Evolutionary conservation across 208 protist genomes (phyloP).

Genomic region (Leishmania major): DNA sequence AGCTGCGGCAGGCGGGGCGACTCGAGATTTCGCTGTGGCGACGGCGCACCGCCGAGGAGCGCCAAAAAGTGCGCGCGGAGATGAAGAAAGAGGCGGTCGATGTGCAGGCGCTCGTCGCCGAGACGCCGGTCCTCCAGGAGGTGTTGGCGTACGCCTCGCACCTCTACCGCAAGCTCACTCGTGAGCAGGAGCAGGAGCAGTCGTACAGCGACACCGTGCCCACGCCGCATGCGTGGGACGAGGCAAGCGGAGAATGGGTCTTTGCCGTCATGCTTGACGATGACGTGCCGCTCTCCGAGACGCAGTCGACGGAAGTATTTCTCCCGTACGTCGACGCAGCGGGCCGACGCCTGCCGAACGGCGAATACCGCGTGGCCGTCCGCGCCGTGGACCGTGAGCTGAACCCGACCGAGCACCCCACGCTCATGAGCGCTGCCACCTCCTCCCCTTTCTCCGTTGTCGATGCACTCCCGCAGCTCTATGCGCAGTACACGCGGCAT

Average conservation of each 20-base stretch:
- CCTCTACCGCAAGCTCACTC: conserved; percentile 52
- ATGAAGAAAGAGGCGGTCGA: conserved; percentile 27
- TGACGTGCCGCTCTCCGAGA: conserved; percentile 51
- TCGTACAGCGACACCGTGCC: background rate
- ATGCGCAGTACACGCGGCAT: conserved; percentile 50
- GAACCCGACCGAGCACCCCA: conserved; percentile 37
- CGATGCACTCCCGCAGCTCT: conserved; percentile 74
- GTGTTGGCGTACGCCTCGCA: conserved; percentile 52
- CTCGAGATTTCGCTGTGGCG: conserved; percentile 87
- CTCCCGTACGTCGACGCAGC: conserved; percentile 63
- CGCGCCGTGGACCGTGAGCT: conserved; percentile 60
- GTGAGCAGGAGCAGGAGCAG: conserved; percentile 8
- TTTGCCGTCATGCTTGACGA: conserved; percentile 89
- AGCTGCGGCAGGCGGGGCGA: conserved; percentile 30
- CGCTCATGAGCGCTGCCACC: conserved; percentile 54
- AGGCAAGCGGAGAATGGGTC: conserved; percentile 57
- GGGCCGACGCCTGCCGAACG: conserved; percentile 50
- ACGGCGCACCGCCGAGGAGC: conserved; percentile 48
- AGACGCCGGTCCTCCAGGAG: conserved; percentile 50
- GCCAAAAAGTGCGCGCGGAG: conserved; percentile 10
- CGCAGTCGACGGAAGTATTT: conserved; percentile 57
- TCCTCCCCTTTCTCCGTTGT: conserved; percentile 67
- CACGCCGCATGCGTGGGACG: background rate
- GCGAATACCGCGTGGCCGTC: conserved; percentile 79
- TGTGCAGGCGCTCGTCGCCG: conserved; percentile 36